Base-by-base conservation (phyloP, 2,329 filamentous ascomycete genomes). In the Aspergillus calidoustus region DNA sequence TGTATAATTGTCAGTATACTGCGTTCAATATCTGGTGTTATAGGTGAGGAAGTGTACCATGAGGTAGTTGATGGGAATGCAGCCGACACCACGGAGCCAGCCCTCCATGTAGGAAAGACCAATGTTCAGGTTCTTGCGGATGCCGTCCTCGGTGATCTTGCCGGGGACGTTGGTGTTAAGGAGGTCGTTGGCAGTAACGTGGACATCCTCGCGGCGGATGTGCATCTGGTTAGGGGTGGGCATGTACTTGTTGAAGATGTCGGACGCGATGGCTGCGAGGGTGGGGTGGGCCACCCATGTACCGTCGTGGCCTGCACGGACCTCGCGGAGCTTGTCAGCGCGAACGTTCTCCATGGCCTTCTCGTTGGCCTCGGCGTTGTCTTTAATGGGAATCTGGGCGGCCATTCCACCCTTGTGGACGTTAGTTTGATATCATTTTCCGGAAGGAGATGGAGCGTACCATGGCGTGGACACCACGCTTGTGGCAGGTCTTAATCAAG, bases 161-260 rank as follows among this genome's bases (percentile, higher is more conserved):
- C 95, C 95, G 7, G 94, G 93, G 1, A 98, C 91, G 73, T 98
- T 98, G 91, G 97, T 98, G 86, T 98, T 98, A 63, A 98, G 86
- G 57, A 99, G 86, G 74, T 98, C 95, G 72, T 95, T 96, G 72
- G 88, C 89, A 51, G 89, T 89, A 73, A 99, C 89, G 73, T 87
- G 81, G 63, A 97, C 93, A 52, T 98, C 94, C 79, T 97, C 93
- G 65, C 93, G 89, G 66, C 93, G 91, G 65, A 92, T 82, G 77
- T 94, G 95, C 72, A 97, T 88, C 81, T 99, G 95, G 83, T 99
- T 99, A 52, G 95, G 93, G 3, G 94, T 97, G 9, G 95, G 95
- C 95, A 99, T 99, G 84, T 98, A 83, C 83, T 93, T 89, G 86
- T 98, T 96, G 87, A 99, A 99, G 72, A 98, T 86, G 52, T 97